A percentile compares a stretch with the other conserved stretches of the same genome.
Conservation (phyloP, 169 alveolate genomes). For the Cryptosporidium bovis region DNA sequence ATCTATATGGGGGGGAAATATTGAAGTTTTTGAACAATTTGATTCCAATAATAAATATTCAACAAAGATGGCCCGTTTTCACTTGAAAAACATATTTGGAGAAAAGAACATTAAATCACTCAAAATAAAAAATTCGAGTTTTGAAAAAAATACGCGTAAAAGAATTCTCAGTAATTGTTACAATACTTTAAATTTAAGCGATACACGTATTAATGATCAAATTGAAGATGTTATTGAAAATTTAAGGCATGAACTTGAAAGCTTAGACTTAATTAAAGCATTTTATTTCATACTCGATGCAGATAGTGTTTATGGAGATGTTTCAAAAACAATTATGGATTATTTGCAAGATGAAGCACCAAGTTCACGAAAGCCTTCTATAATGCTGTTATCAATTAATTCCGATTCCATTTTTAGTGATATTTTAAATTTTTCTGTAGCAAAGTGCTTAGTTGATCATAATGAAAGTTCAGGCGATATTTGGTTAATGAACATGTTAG, state of each 20-base stretch:
- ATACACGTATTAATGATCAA: background rate
- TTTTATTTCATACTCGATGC: constrained; percentile 5
- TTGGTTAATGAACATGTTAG: constrained; percentile 31
- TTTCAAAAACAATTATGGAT: constrained; percentile 14
- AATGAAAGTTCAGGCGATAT: constrained; percentile 8
- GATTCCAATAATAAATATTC: too few relatives aligned
- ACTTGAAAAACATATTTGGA: constrained; percentile 10
- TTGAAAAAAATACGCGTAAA: background rate
- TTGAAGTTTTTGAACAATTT: too few relatives aligned
- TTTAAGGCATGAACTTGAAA: constrained; percentile 51
- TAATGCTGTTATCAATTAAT: background rate
- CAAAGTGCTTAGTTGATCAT: constrained; percentile 37
- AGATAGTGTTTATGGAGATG: constrained; percentile 6
- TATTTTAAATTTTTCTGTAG: background rate
- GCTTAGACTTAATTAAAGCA: constrained; percentile 15
- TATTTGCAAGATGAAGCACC: constrained; percentile 59
- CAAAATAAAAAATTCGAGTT: background rate
- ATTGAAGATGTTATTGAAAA: constrained; percentile 13
- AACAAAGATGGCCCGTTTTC: too few relatives aligned
- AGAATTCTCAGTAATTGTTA: background rate
- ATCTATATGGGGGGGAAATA: too few relatives aligned
- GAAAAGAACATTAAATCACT: constrained; percentile 8
- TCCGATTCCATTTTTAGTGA: background rate
- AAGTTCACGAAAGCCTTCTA: constrained; percentile 13
- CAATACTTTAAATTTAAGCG: background rate